phyloP scores from a whole-genome alignment of 164 flowering plant genomes.

The grape (Vitis vinifera) region DNA sequence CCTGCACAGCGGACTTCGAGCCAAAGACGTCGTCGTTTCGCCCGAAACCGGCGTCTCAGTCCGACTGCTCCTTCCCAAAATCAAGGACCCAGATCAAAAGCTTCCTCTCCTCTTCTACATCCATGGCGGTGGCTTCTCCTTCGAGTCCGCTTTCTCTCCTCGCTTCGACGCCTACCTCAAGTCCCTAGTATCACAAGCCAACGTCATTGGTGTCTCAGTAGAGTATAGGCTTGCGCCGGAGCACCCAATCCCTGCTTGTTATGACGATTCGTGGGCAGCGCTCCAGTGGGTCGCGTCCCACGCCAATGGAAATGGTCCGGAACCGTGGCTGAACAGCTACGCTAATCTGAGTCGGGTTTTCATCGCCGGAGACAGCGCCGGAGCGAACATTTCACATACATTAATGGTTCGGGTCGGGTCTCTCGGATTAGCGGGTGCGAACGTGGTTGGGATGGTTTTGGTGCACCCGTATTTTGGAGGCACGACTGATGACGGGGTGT shows the following conservation, averaged over 20 bases:
- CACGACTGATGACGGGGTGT: conserved; percentile 19
- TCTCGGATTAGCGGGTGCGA: neutral
- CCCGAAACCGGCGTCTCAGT: conserved; percentile 23
- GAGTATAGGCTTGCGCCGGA: conserved; percentile 45
- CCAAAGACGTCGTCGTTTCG: conserved; percentile 40
- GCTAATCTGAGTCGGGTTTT: conserved; percentile 27
- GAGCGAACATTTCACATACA: conserved; percentile 32
- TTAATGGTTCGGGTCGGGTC: conserved; percentile 22
- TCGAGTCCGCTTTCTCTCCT: conserved; percentile 27
- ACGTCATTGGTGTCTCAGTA: conserved; percentile 34
- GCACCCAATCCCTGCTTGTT: conserved; percentile 35
- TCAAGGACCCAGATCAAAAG: conserved; percentile 12
- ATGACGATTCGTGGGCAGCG: conserved; percentile 45
- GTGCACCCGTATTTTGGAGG: conserved; percentile 38
- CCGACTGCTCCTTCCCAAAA: conserved; percentile 33
- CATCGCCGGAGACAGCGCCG: conserved; percentile 39
- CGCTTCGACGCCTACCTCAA: conserved; percentile 27
- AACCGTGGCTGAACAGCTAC: conserved; percentile 25
- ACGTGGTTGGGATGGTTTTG: conserved; percentile 25
- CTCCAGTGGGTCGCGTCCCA: conserved; percentile 43
- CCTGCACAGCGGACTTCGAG: conserved; percentile 29
- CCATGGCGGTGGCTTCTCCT: conserved; percentile 55
- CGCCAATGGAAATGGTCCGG: conserved; percentile 10
- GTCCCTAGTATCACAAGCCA: conserved; percentile 19
- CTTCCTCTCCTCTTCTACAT: conserved; percentile 47